Evolutionary conservation across 139 green algal genomes (phyloP).

Genomic region (Picochlorum sp.): DNA sequence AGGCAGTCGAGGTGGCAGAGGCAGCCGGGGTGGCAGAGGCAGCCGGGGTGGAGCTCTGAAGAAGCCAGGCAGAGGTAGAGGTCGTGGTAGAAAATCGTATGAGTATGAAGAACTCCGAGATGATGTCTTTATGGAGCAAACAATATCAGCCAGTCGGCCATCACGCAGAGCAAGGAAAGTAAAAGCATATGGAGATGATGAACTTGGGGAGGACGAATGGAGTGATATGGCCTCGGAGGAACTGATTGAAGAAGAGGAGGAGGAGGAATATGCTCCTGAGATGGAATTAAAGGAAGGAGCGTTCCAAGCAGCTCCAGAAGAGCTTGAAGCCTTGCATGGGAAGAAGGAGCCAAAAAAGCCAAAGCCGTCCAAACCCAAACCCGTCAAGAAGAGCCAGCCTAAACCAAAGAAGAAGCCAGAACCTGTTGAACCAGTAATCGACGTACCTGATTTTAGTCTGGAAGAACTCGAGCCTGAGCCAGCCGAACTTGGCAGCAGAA

Average conservation of each 20-base stretch:
- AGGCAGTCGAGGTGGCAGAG: not conserved
- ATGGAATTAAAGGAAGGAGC: slow-evolving; percentile 1
- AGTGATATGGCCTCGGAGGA: not conserved
- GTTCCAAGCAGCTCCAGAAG: not conserved
- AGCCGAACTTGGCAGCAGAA: not conserved
- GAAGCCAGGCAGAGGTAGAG: slow-evolving; percentile 12
- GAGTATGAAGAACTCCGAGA: not conserved
- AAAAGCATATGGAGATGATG: not conserved
- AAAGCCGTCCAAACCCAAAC: slow-evolving; percentile 6
- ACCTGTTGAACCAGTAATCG: not conserved
- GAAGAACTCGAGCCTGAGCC: not conserved
- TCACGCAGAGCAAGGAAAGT: not conserved
- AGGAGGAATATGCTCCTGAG: not conserved
- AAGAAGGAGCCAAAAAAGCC: slow-evolving; percentile 5
- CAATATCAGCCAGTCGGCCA: not conserved
- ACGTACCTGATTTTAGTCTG: not conserved
- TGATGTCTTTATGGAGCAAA: not conserved
- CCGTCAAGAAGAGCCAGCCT: not conserved
- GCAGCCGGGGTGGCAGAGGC: slow-evolving; percentile 1
- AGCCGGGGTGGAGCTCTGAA: not conserved
- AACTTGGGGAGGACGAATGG: too few species aligned
- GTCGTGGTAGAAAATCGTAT: slow-evolving; percentile 3
- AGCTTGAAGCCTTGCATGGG: not conserved
- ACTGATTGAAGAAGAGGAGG: slow-evolving; percentile 1
- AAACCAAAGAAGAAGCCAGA: slow-evolving; percentile 5